Percentiles rank a stretch among this genome's conserved stretches.
Conservation (phyloP, 2,329 filamentous ascomycete genomes). For the Penicillium sumatraense region DNA sequence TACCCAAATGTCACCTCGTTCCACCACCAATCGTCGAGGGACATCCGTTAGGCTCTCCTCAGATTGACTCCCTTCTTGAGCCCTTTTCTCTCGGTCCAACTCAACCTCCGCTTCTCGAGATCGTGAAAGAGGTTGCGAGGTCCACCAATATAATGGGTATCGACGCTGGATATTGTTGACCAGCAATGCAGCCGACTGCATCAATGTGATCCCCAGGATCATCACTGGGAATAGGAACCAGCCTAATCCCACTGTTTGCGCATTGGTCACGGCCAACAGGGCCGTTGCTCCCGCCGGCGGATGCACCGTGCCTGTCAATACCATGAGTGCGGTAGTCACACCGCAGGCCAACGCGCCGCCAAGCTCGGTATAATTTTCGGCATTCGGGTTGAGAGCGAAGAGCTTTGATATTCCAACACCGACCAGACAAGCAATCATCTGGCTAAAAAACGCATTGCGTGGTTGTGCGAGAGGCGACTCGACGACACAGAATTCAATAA, state of each 20-base stretch:
- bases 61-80: slow-evolving; percentile 21
- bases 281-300: slow-evolving; percentile 77
- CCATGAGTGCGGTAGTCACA: slow-evolving; percentile 67
- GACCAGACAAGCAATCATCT: slow-evolving; percentile 64
- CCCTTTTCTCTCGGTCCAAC: slow-evolving; percentile 21
- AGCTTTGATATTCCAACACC: slow-evolving; percentile 69
- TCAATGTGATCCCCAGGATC: slow-evolving; percentile 63
- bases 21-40: slow-evolving; percentile 35
- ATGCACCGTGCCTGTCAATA: slow-evolving; percentile 71
- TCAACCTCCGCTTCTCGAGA: slow-evolving; percentile 22
- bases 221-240: slow-evolving; percentile 71
- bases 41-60: slow-evolving; percentile 29
- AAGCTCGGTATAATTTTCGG: slow-evolving; percentile 63
- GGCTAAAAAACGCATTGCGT: slow-evolving; percentile 70
- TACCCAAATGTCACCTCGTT: slow-evolving; percentile 34
- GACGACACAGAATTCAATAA: slow-evolving; percentile 75
- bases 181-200: slow-evolving; percentile 66
- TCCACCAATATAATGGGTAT: slow-evolving; percentile 73
- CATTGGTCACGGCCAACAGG: slow-evolving; percentile 64
- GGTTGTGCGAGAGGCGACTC: slow-evolving; percentile 75
- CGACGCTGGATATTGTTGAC: slow-evolving; percentile 71
- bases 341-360: slow-evolving; percentile 70
- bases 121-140: slow-evolving; percentile 34
- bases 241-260: slow-evolving; percentile 57
- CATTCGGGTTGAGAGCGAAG: slow-evolving; percentile 58